These are phyloP conservation scores for Poa pratensis DNA, from an alignment of 176 grass and related monocot species.

Conservation along the genomic window DNA sequence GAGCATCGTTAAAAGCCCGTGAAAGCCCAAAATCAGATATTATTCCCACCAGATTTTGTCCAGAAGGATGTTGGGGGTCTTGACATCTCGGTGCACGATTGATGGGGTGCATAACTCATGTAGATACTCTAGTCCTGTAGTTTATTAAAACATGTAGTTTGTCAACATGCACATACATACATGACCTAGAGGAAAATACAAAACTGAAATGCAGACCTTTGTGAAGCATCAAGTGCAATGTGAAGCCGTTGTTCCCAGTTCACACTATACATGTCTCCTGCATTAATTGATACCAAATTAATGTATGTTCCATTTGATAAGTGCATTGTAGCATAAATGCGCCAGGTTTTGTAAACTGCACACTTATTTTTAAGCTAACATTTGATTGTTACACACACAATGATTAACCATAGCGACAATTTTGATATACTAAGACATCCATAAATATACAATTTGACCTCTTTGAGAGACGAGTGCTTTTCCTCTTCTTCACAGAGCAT, in stretches of 20 bases:
- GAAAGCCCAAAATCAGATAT: too few relatives aligned
- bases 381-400: neutral
- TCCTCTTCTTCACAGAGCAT: neutral
- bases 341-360: neutral
- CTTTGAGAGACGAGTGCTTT: neutral
- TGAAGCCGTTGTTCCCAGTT: constrained; percentile 45
- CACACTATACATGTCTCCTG: constrained; percentile 8
- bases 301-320: neutral
- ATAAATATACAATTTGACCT: neutral
- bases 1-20: too few relatives aligned
- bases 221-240: constrained; percentile 55
- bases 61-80: constrained; percentile 31
- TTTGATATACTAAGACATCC: neutral
- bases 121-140: constrained; percentile 44
- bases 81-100: constrained; percentile 44
- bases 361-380: neutral
- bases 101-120: constrained; percentile 26
- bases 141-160: neutral
- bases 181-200: neutral
- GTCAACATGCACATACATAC: neutral
- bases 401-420: neutral
- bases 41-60: too few relatives aligned
- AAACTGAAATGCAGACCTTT: constrained; percentile 36
- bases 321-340: neutral
- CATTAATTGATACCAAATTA: neutral